These are phyloP conservation scores for Cercospora sp. DNA, from an alignment of 2,329 filamentous ascomycete species.

Conservation along the genomic window DNA sequence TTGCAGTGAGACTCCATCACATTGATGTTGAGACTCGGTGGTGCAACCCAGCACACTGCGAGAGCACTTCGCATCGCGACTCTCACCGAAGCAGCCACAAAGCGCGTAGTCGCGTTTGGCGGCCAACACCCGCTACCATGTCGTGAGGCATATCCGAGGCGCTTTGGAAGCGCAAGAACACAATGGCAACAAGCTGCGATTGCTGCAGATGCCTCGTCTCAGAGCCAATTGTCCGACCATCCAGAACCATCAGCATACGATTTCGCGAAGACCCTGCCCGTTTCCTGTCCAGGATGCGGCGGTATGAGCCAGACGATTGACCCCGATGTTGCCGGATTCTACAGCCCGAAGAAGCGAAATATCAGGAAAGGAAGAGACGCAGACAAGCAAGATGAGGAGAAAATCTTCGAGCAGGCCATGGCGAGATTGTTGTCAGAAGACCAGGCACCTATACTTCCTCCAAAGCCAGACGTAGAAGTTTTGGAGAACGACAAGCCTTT, in stretches of 20 bases:
- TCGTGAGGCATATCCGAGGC: constrained; percentile 6
- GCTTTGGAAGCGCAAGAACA: constrained; percentile 16
- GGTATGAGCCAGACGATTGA: constrained; percentile 59
- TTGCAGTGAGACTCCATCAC: neutral
- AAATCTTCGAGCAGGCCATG: constrained; percentile 39
- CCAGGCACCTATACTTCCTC: neutral
- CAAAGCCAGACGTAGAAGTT: neutral
- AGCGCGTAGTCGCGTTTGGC: neutral
- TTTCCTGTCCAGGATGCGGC: constrained; percentile 61
- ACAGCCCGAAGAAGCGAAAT: constrained; percentile 51
- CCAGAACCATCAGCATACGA: neutral
- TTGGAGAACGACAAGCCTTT: constrained; percentile 12
- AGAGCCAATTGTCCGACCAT: neutral
- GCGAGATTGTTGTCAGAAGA: constrained; percentile 18
- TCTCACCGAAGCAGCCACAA: constrained; percentile 4
- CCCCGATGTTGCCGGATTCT: constrained; percentile 58
- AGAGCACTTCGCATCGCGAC: constrained; percentile 6
- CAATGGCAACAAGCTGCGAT: neutral
- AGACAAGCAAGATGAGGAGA: constrained; percentile 38
- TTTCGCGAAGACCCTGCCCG: constrained; percentile 29
- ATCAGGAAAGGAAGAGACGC: constrained; percentile 26
- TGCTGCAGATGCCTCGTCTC: neutral
- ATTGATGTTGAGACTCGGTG: constrained; percentile 5
- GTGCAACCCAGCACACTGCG: constrained; percentile 2
- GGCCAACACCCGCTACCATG: neutral